phyloP scores from a whole-genome alignment of 2,329 filamentous ascomycete species.

The Cladophialophora immunda region DNA sequence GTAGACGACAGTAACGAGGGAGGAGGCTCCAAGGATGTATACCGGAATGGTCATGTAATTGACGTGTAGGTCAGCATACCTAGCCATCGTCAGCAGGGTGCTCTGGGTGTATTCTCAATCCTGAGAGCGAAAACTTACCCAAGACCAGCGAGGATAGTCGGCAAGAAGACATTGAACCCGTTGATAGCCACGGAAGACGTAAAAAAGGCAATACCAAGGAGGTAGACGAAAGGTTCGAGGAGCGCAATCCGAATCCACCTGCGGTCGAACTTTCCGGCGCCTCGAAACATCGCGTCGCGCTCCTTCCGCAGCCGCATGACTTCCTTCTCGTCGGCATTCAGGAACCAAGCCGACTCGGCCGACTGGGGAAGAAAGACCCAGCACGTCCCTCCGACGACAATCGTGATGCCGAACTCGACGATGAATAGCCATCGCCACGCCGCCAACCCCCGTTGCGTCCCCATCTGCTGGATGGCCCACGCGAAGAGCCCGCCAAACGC shows the following conservation, averaged over 20 bases:
- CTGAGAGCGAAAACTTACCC: conserved; percentile 27
- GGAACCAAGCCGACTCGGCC: conserved; percentile 30
- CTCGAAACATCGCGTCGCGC: conserved; percentile 44
- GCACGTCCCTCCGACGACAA: conserved; percentile 24
- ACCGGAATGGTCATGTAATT: conserved; percentile 66
- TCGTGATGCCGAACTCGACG: conserved; percentile 28
- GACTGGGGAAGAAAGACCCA: conserved; percentile 16
- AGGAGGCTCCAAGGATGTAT: conserved; percentile 58
- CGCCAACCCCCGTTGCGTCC: conserved; percentile 17
- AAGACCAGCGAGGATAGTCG: conserved; percentile 35
- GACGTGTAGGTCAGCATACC: conserved; percentile 25
- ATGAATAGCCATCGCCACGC: conserved; percentile 38
- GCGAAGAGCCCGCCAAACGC: conserved; percentile 35
- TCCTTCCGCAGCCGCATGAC: conserved; percentile 36
- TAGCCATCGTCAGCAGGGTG: conserved; percentile 7
- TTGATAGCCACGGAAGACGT: conserved; percentile 43
- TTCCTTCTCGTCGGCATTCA: conserved; percentile 31
- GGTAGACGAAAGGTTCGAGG: conserved; percentile 28
- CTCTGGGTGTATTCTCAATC: too few relatives aligned
- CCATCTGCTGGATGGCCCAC: conserved; percentile 32
- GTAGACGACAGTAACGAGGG: conserved; percentile 21
- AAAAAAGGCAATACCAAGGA: conserved; percentile 42
- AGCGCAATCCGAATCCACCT: conserved; percentile 37
- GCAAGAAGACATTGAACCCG: conserved; percentile 31
- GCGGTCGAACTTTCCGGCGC: conserved; percentile 38